A percentile compares a stretch with the other conserved stretches of the same genome.
Evolutionary conservation across 2,329 filamentous ascomycete genomes (phyloP).

Genomic region (Aspergillus neotritici): DNA sequence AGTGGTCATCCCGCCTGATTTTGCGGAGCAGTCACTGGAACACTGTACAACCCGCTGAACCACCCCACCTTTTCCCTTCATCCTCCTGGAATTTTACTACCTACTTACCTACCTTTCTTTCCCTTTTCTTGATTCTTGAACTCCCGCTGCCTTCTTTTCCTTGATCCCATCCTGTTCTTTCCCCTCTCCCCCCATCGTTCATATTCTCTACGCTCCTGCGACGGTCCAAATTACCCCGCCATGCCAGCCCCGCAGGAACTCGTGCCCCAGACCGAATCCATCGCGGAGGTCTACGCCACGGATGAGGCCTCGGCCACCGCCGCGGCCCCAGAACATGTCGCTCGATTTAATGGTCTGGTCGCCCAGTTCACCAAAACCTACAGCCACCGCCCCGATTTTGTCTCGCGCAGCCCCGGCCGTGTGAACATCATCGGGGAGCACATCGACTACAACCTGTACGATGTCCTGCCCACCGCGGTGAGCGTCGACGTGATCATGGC

Average conservation of each 20-base stretch:
- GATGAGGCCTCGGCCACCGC: constrained; percentile 70
- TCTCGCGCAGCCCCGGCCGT: constrained; percentile 83
- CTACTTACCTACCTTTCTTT: background rate
- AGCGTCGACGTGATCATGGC: constrained; percentile 86
- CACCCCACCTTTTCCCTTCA: too few relatives aligned
- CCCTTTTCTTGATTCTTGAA: constrained; percentile 11
- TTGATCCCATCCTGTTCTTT: background rate
- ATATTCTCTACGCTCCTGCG: constrained; percentile 3
- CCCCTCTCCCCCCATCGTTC: background rate
- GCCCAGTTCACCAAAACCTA: constrained; percentile 65
- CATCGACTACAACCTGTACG: constrained; percentile 97
- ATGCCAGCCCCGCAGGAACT: constrained; percentile 39
- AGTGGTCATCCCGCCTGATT: too few relatives aligned
- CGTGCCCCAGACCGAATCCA: constrained; percentile 69
- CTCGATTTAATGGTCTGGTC: constrained; percentile 71
- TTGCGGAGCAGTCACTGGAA: too few relatives aligned
- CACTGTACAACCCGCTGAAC: too few relatives aligned
- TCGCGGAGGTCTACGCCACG: constrained; percentile 77
- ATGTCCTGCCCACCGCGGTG: constrained; percentile 92
- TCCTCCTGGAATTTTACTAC: background rate
- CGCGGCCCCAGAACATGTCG: constrained; percentile 60
- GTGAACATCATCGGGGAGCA: constrained; percentile 99
- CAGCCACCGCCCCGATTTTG: constrained; percentile 66
- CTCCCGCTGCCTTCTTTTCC: constrained; percentile 4
- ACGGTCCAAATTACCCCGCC: constrained; percentile 20